These are phyloP conservation scores for Eimeria tenella DNA, from an alignment of 169 alveolate genomes.

Conservation along the genomic window DNA sequence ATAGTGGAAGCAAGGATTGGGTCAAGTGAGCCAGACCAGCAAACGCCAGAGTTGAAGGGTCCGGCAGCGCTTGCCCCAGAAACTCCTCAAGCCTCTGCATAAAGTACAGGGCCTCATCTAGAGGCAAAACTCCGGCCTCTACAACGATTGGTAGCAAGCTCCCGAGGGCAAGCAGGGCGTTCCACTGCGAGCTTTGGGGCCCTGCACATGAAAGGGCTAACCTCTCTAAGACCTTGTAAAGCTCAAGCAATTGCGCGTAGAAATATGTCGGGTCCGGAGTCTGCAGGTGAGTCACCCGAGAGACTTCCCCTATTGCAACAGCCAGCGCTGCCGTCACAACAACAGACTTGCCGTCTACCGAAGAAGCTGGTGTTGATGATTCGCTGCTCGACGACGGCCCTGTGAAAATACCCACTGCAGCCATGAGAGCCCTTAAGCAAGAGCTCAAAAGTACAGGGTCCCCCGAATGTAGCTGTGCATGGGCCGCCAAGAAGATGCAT, in stretches of 20 bases:
- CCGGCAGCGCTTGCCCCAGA: conserved; percentile 18
- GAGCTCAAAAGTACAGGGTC: neutral
- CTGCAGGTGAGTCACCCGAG: conserved; percentile 22
- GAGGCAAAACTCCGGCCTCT: conserved; percentile 32
- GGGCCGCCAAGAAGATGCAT: conserved; percentile 12
- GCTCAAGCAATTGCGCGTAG: conserved; percentile 20
- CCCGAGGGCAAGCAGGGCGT: conserved; percentile 37
- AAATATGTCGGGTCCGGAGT: conserved; percentile 5
- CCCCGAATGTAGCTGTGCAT: conserved; percentile 16
- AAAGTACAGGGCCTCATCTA: neutral
- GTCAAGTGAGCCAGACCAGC: conserved; percentile 35
- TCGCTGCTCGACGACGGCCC: neutral
- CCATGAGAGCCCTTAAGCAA: neutral
- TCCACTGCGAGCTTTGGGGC: conserved; percentile 15
- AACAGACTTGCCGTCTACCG: neutral
- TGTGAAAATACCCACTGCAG: neutral
- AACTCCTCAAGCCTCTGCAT: conserved; percentile 25
- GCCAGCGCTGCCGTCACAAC: conserved; percentile 21
- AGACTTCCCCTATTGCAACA: neutral
- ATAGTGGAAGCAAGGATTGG: conserved; percentile 14
- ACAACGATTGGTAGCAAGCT: neutral
- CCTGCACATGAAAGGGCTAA: neutral
- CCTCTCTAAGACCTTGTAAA: neutral
- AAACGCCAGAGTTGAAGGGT: neutral
- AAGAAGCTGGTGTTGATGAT: neutral